These are phyloP conservation scores for Trametes punicea DNA, from an alignment of 768 basidiomycete species.

Conservation along the genomic window DNA sequence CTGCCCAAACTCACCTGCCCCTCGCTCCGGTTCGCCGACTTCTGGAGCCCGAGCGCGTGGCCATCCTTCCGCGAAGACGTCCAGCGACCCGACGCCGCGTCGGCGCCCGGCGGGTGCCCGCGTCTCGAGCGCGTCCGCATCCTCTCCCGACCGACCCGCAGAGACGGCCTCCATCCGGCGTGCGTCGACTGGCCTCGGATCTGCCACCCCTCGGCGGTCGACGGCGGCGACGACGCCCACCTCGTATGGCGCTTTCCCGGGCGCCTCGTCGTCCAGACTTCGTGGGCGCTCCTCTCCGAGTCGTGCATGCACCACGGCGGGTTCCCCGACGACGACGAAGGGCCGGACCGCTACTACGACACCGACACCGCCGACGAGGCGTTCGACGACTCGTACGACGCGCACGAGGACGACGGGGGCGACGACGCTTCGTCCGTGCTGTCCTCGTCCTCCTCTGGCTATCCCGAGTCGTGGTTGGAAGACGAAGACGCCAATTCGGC, in stretches of 20 bases:
- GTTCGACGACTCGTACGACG: not conserved
- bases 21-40: not conserved
- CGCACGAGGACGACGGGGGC: not conserved
- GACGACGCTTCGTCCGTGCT: not conserved
- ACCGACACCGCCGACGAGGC: not conserved
- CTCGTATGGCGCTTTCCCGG: not conserved
- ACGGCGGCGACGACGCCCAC: not conserved
- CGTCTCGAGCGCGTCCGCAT: not conserved
- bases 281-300: constrained; percentile 7
- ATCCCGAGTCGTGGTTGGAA: not conserved
- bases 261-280: not conserved
- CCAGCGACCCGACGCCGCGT: not conserved
- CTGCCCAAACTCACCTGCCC: not conserved
- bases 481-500: no score
- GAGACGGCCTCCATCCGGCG: not conserved
- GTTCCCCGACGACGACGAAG: not conserved
- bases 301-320: no score
- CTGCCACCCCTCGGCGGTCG: constrained; percentile 6
- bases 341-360: not conserved
- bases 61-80: not conserved
- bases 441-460: not conserved
- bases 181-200: constrained; percentile 4
- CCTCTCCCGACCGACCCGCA: not conserved
- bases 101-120: no score
- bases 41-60: not conserved